These are phyloP conservation scores for Lithospermum erythrorhizon DNA, from an alignment of 257 asterid genomes.

Conservation along the genomic window DNA sequence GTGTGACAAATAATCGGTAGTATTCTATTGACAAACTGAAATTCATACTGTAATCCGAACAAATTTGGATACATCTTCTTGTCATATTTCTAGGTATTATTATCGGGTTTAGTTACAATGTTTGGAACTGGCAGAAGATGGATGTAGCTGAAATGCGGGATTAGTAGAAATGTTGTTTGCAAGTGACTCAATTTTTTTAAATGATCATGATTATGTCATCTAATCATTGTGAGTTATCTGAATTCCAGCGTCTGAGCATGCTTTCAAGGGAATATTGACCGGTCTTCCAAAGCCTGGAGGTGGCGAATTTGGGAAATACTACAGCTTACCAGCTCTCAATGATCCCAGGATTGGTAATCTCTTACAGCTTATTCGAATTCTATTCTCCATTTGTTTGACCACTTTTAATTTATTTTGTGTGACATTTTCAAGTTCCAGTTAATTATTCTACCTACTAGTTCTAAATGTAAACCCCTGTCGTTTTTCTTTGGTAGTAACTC, in stretches of 20 bases:
- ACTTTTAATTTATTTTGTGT: too few species aligned
- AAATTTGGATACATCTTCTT: too few species aligned
- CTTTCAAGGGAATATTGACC: constrained; percentile 70
- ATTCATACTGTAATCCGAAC: neutral
- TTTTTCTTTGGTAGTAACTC: neutral
- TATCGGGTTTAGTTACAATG: too few species aligned
- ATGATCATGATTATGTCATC: too few species aligned
- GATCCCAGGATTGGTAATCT: constrained; percentile 77
- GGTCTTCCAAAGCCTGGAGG: constrained; percentile 86
- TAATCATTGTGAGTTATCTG: constrained; percentile 8
- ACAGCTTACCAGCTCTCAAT: constrained; percentile 76
- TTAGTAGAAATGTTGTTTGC: too few species aligned
- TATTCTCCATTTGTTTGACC: neutral
- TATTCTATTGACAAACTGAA: neutral
- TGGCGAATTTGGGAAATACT: constrained; percentile 88
- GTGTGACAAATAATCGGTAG: neutral
- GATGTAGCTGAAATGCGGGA: too few species aligned
- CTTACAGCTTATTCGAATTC: too few species aligned
- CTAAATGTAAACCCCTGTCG: neutral
- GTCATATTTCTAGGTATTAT: too few species aligned
- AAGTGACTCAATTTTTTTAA: too few species aligned
- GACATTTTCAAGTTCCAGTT: too few species aligned
- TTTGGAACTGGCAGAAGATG: too few species aligned
- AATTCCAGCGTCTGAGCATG: constrained; percentile 59
- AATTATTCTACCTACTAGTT: neutral